Conservation (phyloP, 805 yeast species). For the Wickerhamomyces rabaulensis region DNA sequence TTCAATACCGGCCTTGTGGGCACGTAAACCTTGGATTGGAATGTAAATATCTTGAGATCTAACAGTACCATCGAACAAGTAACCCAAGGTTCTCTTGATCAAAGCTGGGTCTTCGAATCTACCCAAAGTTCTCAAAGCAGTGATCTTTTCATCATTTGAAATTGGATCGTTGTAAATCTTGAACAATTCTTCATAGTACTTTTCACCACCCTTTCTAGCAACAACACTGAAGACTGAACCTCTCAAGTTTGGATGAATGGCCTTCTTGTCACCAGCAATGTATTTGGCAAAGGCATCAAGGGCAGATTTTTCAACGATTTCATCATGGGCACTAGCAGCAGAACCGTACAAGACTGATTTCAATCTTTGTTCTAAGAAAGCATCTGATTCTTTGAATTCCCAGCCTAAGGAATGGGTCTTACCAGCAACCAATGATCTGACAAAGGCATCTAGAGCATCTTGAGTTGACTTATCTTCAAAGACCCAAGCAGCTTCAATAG, state of each 20-base stretch:
- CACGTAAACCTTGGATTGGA: slow-evolving; percentile 71
- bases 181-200: slow-evolving; percentile 58
- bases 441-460: slow-evolving; percentile 46
- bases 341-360: slow-evolving; percentile 57
- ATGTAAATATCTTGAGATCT: slow-evolving; percentile 71
- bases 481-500: slow-evolving; percentile 47
- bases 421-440: slow-evolving; percentile 47
- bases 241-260: slow-evolving; percentile 72
- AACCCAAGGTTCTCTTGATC: slow-evolving; percentile 49
- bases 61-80: slow-evolving; percentile 52
- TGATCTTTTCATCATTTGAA: slow-evolving; percentile 59
- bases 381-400: slow-evolving; percentile 50
- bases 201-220: slow-evolving; percentile 57
- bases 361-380: slow-evolving; percentile 59
- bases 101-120: slow-evolving; percentile 47
- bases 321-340: slow-evolving; percentile 51
- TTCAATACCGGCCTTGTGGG: slow-evolving; percentile 59
- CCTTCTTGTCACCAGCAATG: slow-evolving; percentile 57
- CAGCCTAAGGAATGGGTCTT: slow-evolving; percentile 59
- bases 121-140: slow-evolving; percentile 70
- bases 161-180: slow-evolving; percentile 56
- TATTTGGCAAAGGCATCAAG: slow-evolving; percentile 46
- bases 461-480: slow-evolving; percentile 45
- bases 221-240: slow-evolving; percentile 60
- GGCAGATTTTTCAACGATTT: slow-evolving; percentile 41